A percentile compares a stretch with the other conserved stretches of the same genome.
Conservation (phyloP, 78 protist species). For the Paratrimastix pyriformis region DNA sequence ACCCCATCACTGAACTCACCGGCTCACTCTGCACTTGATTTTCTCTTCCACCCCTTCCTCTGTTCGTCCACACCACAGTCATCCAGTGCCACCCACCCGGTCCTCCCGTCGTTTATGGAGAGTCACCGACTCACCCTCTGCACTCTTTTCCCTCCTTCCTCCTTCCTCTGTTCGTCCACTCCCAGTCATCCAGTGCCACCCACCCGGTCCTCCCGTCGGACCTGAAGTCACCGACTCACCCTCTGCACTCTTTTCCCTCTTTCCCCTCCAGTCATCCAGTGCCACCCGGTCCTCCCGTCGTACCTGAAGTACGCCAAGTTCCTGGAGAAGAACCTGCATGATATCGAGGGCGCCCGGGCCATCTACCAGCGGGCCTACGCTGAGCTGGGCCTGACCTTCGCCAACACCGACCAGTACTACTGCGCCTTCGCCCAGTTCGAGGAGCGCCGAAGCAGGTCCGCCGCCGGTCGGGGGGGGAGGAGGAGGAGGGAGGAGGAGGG, state of each 20-base stretch:
- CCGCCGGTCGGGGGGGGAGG: background rate
- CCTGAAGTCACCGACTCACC: background rate
- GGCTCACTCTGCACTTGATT: too few relatives aligned
- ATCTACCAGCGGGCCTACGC: too few relatives aligned
- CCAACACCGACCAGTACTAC: too few relatives aligned
- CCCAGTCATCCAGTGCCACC: background rate
- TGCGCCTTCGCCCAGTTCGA: background rate
- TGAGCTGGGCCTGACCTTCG: too few relatives aligned
- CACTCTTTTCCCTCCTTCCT: too few relatives aligned
- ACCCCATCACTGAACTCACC: too few relatives aligned
- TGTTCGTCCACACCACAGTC: background rate
- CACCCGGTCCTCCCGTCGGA: background rate
- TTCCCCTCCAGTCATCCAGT: slow-evolving; percentile 22
- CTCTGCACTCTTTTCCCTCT: background rate
- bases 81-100: background rate
- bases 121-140: too few relatives aligned
- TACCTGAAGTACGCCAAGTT: slow-evolving; percentile 79
- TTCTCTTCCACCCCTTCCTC: too few relatives aligned
- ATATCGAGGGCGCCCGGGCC: slow-evolving; percentile 77
- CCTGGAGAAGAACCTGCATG: slow-evolving; percentile 65
- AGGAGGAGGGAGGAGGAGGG: background rate
- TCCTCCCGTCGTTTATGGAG: background rate
- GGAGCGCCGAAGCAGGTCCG: background rate
- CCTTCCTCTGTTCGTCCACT: too few relatives aligned
- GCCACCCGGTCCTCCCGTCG: slow-evolving; percentile 43